Conservation (phyloP, 1,139 yeast species). For the Suhomyces choctaworum region DNA sequence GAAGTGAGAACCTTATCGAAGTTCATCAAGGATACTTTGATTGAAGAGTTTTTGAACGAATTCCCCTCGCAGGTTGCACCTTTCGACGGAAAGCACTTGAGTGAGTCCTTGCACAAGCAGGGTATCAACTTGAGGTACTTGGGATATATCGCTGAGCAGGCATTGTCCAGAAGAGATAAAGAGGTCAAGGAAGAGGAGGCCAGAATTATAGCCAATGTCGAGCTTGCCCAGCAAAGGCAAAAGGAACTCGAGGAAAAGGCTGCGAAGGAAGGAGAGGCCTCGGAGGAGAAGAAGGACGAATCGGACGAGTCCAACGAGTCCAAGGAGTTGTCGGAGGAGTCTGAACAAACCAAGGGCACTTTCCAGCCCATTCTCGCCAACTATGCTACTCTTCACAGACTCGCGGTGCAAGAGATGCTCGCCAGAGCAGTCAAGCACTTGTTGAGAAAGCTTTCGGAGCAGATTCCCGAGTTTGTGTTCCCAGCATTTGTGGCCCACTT, state of each 20-base stretch:
- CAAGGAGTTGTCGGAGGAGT: constrained; percentile 21
- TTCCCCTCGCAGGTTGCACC: constrained; percentile 61
- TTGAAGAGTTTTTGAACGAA: constrained; percentile 64
- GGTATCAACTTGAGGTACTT: constrained; percentile 92
- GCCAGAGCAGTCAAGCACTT: constrained; percentile 80
- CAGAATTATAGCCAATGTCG: constrained; percentile 25
- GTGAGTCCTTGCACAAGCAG: constrained; percentile 64
- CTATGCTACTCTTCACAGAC: constrained; percentile 45
- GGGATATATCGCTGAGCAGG: constrained; percentile 56
- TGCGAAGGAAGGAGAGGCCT: constrained; percentile 21
- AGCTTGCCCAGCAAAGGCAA: constrained; percentile 25
- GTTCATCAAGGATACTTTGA: constrained; percentile 56
- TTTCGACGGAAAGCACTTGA: constrained; percentile 76
- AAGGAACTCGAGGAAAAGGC: constrained; percentile 32
- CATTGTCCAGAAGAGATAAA: constrained; percentile 27
- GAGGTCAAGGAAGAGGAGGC: constrained; percentile 23
- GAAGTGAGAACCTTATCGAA: constrained; percentile 68
- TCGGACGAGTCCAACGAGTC: constrained; percentile 27
- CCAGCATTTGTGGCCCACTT: constrained; percentile 66
- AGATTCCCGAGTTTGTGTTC: constrained; percentile 55
- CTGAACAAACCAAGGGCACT: constrained; percentile 39
- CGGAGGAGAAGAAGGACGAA: constrained; percentile 28
- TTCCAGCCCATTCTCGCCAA: constrained; percentile 46
- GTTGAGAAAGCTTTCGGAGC: constrained; percentile 50
- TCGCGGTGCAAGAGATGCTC: constrained; percentile 68